phyloP scores from a whole-genome alignment of 768 basidiomycete genomes.

The Tylopilus vinaceipallidus region DNA sequence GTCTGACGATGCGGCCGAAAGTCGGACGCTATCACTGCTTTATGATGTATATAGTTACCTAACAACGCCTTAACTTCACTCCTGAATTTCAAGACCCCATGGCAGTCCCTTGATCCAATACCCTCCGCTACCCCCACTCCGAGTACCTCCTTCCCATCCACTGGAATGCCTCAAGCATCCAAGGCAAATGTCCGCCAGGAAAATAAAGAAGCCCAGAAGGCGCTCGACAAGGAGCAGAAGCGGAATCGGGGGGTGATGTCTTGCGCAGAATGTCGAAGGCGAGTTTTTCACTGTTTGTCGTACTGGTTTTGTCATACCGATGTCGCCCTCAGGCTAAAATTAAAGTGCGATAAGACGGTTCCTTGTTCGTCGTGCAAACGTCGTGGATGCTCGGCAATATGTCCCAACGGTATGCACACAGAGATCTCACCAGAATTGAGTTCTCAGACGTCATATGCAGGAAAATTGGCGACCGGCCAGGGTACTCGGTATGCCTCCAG shows the following conservation, averaged over 20 bases:
- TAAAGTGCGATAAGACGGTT: slow-evolving; percentile 74
- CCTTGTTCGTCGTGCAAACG: slow-evolving; percentile 61
- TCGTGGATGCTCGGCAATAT: slow-evolving; percentile 73
- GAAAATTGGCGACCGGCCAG: slow-evolving; percentile 73
- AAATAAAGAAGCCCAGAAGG: slow-evolving; percentile 39
- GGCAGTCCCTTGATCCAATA: not conserved
- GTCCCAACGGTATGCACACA: slow-evolving; percentile 53
- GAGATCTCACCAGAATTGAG: not conserved
- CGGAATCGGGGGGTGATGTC: slow-evolving; percentile 52
- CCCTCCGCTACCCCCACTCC: not conserved
- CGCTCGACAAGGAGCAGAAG: slow-evolving; percentile 66
- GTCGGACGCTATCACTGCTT: not conserved
- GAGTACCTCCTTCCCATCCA: not conserved
- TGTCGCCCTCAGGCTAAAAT: slow-evolving; percentile 47
- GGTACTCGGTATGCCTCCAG: slow-evolving; percentile 58
- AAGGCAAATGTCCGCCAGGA: slow-evolving; percentile 43
- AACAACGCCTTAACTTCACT: slow-evolving; percentile 8
- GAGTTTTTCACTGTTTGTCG: slow-evolving; percentile 5
- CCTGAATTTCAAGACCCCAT: slow-evolving; percentile 4
- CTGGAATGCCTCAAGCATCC: slow-evolving; percentile 47
- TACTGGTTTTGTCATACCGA: not conserved
- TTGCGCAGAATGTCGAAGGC: slow-evolving; percentile 68
- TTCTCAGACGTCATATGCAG: slow-evolving; percentile 14
- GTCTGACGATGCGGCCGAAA: not conserved
- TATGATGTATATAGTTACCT: slow-evolving; percentile 7